Evolutionary conservation across 2,329 filamentous ascomycete genomes (phyloP).

Genomic region (Diaporthe sp.): DNA sequence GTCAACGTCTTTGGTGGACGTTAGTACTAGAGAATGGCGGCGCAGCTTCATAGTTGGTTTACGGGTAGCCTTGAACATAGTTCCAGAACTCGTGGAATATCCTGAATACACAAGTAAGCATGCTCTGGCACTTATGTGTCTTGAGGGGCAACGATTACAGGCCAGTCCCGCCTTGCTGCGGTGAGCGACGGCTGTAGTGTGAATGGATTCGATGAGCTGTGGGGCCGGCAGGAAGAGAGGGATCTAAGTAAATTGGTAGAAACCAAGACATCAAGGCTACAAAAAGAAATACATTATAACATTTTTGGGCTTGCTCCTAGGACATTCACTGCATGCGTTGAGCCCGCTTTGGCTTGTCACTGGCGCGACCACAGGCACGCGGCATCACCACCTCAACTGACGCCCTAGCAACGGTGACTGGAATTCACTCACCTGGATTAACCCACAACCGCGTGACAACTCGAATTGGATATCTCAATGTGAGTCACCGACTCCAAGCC

Average conservation of each 20-base stretch:
- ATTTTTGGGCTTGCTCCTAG: not conserved
- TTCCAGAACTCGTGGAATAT: too few relatives aligned
- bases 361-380: not conserved
- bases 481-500: too few relatives aligned
- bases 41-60: too few relatives aligned
- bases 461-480: not conserved
- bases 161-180: too few relatives aligned
- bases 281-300: not conserved
- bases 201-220: not conserved
- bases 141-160: too few relatives aligned
- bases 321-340: not conserved
- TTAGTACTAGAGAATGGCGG: too few relatives aligned
- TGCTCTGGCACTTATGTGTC: too few relatives aligned
- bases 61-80: too few relatives aligned
- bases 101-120: too few relatives aligned
- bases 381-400: not conserved
- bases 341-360: not conserved
- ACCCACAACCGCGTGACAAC: not conserved
- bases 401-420: slow-evolving; percentile 1
- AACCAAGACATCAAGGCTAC: not conserved
- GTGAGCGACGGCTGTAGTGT: too few relatives aligned
- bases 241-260: not conserved
- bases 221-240: not conserved
- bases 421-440: not conserved
- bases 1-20: too few relatives aligned